These are phyloP conservation scores for Brasilioporus rufonigricans DNA, from an alignment of 768 basidiomycete species.

Conservation along the genomic window DNA sequence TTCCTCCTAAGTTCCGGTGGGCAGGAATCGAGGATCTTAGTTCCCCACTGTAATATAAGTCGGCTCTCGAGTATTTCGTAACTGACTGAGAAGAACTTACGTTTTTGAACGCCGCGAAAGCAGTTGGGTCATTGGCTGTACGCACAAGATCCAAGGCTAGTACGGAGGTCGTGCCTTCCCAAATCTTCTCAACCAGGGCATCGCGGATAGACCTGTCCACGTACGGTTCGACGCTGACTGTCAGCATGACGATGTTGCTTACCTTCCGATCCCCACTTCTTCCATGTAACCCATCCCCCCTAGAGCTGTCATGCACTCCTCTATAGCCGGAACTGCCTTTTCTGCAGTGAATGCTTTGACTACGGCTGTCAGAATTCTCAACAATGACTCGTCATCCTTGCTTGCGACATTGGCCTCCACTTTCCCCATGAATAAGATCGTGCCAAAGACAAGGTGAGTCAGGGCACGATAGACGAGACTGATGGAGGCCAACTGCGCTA, in stretches of 20 bases:
- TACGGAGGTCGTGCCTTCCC: constrained; percentile 75
- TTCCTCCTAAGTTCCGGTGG: constrained; percentile 32
- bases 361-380: constrained; percentile 67
- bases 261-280: constrained; percentile 68
- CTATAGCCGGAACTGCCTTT: constrained; percentile 60
- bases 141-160: constrained; percentile 66
- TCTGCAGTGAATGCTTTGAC: constrained; percentile 71
- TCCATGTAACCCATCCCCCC: constrained; percentile 86
- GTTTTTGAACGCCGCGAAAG: constrained; percentile 45
- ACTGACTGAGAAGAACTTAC: constrained; percentile 41
- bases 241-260: constrained; percentile 7
- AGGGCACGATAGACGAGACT: constrained; percentile 65
- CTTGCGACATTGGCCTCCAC: constrained; percentile 54
- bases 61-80: background rate
- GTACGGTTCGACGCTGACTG: background rate
- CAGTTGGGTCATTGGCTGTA: constrained; percentile 44
- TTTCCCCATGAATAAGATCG: constrained; percentile 56
- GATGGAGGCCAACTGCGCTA: constrained; percentile 59
- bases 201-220: constrained; percentile 55
- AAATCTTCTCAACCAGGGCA: constrained; percentile 74
- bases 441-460: constrained; percentile 55
- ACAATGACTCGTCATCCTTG: constrained; percentile 46
- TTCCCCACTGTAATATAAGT: constrained; percentile 48
- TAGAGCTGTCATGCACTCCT: constrained; percentile 69
- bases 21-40: constrained; percentile 40